Evolutionary conservation across 2,329 filamentous ascomycete genomes (phyloP), one percentile per base, ranked within the genome.

Genomic region (Bisporella sp.): DNA sequence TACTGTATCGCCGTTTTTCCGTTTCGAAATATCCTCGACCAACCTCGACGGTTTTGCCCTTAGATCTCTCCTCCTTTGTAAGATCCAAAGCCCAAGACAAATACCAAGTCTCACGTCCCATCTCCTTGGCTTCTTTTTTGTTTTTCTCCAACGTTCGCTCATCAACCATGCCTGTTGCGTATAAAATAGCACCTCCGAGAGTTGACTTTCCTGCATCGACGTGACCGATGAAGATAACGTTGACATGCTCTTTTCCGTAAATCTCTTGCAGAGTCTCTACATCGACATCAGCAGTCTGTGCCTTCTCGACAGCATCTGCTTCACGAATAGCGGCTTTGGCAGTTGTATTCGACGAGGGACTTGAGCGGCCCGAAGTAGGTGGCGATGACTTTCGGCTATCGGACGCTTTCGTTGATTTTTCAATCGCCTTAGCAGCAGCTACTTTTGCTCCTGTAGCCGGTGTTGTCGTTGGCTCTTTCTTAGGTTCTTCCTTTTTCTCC

Each of bases 181-280:
- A 96, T 11, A 99, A 77, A 56, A 99, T 95, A 47, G 88, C 88
- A 46, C 93, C 93, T 66, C 93, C 93, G 5, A 99, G 78, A 3
- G 93, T 99, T 39, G 90, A 96, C 74, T 99, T 99, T 62, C 93
- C 93, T 47, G 93, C 93, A 74, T 99, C 93, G 62, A 99, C 95
- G 77, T 99, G 93, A 47, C 93, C 92, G 65, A 97, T 87, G 72
- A 97, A 96, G 58, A 97, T 96, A 61, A 99, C 86, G 71, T 99
- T 99, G 64, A 99, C 74, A 61, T 85, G 81, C 66, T 85, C 90
- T 70, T 97, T 96, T 67, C 93, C 93, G 68, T 93, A 99, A 54
- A 99, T 93, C 68, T 97, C 92, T 69, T 90, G 89, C 54, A 99
- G 74, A 0, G 89, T 92, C 30, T 90, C 75, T 67, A 96, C 75